Evolutionary conservation across 2,329 filamentous ascomycete genomes (phyloP).

Genomic region (Penicillium sp.): DNA sequence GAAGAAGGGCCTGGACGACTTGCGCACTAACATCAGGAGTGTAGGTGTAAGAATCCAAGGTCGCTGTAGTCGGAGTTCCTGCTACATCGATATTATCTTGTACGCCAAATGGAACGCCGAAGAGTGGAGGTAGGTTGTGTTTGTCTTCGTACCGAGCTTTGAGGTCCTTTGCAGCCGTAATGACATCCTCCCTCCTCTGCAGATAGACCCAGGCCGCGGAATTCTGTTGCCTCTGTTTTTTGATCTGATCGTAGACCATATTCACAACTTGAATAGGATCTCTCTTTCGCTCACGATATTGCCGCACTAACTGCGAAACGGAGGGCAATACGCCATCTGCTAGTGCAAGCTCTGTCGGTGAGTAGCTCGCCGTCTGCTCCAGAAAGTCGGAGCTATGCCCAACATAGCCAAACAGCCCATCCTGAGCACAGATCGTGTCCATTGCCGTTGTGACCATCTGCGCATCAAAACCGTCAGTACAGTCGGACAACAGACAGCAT

Average conservation of each 20-base stretch:
- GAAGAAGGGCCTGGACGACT: background rate
- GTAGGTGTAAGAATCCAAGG: background rate
- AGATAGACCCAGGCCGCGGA: background rate
- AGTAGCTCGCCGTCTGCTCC: background rate
- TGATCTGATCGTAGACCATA: background rate
- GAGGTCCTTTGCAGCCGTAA: background rate
- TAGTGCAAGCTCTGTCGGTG: background rate
- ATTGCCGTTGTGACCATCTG: constrained; percentile 1
- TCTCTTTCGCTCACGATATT: background rate
- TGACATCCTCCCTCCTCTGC: background rate
- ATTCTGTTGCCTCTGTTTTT: background rate
- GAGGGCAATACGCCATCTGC: background rate
- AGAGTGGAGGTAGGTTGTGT: background rate
- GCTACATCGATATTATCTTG: background rate
- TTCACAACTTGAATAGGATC: background rate
- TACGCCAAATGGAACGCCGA: constrained; percentile 1
- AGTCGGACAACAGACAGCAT: constrained; percentile 2
- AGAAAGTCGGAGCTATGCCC: constrained; percentile 3
- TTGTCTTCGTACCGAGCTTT: background rate
- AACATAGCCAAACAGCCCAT: constrained; percentile 7
- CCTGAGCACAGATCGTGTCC: constrained; percentile 5
- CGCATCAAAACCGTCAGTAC: constrained; percentile 3
- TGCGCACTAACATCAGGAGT: background rate
- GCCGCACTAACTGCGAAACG: background rate
- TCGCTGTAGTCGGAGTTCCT: background rate